Evolutionary conservation across 2,329 filamentous ascomycete genomes (phyloP).

Genomic region (Cercospora berteroae): DNA sequence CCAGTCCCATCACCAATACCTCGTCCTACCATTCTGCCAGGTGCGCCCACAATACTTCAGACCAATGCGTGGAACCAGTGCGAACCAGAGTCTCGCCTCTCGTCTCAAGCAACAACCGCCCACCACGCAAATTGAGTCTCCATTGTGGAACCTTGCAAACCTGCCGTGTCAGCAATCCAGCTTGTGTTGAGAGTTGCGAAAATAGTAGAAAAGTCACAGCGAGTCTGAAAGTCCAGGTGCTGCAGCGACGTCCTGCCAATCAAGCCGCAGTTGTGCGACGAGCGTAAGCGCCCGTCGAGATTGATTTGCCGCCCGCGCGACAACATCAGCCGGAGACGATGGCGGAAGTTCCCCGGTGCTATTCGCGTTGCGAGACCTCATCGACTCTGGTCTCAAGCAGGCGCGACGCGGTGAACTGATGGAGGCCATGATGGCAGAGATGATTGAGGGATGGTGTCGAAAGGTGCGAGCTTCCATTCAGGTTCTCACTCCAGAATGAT

Average conservation of each 20-base stretch:
- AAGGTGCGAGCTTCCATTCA: neutral
- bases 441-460: neutral
- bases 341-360: neutral
- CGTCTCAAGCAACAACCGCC: neutral
- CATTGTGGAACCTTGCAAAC: neutral
- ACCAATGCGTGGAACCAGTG: neutral
- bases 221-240: neutral
- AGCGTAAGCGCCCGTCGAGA: conserved; percentile 2
- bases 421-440: neutral
- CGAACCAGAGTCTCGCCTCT: neutral
- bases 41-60: neutral
- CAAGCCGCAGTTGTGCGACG: neutral
- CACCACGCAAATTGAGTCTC: neutral
- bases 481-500: neutral
- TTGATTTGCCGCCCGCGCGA: conserved; percentile 1
- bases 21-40: neutral
- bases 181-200: neutral
- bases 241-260: neutral
- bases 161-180: neutral
- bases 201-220: neutral
- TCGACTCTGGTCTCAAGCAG: neutral
- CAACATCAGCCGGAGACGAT: neutral
- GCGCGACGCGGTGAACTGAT: neutral
- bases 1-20: neutral
- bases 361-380: neutral